Evolutionary conservation across 2,329 filamentous ascomycete species (phyloP), one percentile per base, ranked within the genome.

Genomic region (Dothideomycetidae sp.): DNA sequence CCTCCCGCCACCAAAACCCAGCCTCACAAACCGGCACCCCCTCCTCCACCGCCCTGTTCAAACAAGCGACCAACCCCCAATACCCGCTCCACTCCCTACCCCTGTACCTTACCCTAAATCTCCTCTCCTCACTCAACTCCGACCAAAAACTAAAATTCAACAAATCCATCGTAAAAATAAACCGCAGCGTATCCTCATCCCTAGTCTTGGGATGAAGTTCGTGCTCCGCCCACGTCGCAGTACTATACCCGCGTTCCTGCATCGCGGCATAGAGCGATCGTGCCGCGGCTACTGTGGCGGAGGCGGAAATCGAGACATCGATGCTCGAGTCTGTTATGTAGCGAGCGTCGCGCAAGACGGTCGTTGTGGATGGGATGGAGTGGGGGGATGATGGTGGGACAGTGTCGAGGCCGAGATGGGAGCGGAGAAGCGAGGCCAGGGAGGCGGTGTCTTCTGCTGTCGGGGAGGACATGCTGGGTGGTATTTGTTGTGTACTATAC

Each of bases 141-240:
- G 83, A 92, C 90, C 90, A 98, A 57, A 98, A 98, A 14, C 79
- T 55, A 54, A 96, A 98, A 55, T 98, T 98, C 35, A 98, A 64
- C 17, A 98, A 59, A 55, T 98, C 90, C 84, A 98, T 93, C 13
- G 82, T 84, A 56, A 98, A 96, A 50, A 98, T 88, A 55, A 98
- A 96, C 45, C 82, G 78, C 14, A 44, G 29, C 0, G 84, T 86
- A 35, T 60, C 69, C 51, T 83, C 81, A 53, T 92, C 78, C 52
- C 84, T 84, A 29, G 71, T 51, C 55, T 86, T 81, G 1, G 90
- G 90, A 51, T 98, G 90, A 28, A 98, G 66, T 54, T 90, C 81
- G 57, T 96, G 85, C 50, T 80, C 71, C 10, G 81, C 74, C 90
- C 90, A 98, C 5, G 75, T 80, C 43, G 81, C 73, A 0, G 82